phyloP scores from a whole-genome alignment of 2,329 filamentous ascomycete species.

The Cytospora piceae region DNA sequence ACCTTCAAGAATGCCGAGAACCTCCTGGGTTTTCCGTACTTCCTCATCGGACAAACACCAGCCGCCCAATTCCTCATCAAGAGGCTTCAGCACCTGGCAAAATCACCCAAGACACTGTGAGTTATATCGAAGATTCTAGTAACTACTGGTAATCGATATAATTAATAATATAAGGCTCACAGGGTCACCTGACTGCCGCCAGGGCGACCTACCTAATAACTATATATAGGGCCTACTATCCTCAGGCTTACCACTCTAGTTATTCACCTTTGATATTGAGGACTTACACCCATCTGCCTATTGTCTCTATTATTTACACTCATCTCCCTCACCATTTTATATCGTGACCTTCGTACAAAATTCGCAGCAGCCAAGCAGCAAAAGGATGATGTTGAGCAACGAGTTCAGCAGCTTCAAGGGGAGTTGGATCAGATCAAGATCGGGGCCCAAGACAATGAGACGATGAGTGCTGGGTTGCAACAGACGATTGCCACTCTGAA shows the following conservation, averaged over 20 bases:
- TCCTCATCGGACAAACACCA: conserved; percentile 23
- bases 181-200: too few species aligned
- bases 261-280: too few species aligned
- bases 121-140: too few species aligned
- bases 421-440: background rate
- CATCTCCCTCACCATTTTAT: too few species aligned
- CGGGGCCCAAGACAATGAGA: background rate
- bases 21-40: conserved; percentile 20
- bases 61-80: conserved; percentile 18
- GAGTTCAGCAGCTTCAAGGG: background rate
- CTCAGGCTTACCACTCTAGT: too few species aligned
- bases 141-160: too few species aligned
- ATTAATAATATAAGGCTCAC: too few species aligned
- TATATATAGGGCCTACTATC: too few species aligned
- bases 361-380: conserved; percentile 1
- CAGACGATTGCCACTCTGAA: conserved; percentile 3
- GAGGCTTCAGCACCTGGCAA: conserved; percentile 38
- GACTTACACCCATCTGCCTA: too few species aligned
- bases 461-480: background rate
- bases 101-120: conserved; percentile 32
- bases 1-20: conserved; percentile 18
- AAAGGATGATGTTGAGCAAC: conserved; percentile 8
- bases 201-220: too few species aligned
- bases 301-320: too few species aligned
- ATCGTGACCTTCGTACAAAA: too few species aligned